phyloP scores from a whole-genome alignment of 2,329 filamentous ascomycete genomes.

The Penicillium sp. region DNA sequence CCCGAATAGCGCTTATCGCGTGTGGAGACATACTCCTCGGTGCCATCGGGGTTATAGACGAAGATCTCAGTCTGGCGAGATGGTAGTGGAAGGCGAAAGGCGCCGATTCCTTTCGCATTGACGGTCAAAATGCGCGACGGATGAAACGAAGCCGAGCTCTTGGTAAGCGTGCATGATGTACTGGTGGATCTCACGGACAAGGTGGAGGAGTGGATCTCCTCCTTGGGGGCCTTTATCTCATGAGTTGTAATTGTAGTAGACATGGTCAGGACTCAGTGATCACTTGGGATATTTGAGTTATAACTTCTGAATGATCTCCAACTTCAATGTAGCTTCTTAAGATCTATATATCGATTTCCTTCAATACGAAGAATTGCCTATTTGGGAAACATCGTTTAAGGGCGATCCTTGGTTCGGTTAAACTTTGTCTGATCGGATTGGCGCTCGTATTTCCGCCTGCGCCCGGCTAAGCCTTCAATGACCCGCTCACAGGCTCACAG shows the following conservation, averaged over 20 bases:
- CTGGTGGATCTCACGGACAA: slow-evolving; percentile 11
- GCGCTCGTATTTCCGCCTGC: background rate
- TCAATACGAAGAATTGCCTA: slow-evolving; percentile 23
- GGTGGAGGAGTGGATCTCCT: slow-evolving; percentile 10
- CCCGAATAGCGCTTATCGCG: slow-evolving; percentile 50
- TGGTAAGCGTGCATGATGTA: slow-evolving; percentile 9
- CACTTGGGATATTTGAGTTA: background rate
- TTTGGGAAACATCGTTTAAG: slow-evolving; percentile 2
- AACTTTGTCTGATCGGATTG: background rate
- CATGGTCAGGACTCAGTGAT: too few species aligned
- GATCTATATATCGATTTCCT: background rate
- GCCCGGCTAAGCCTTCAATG: background rate
- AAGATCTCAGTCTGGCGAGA: slow-evolving; percentile 37
- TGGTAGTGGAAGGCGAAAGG: slow-evolving; percentile 36
- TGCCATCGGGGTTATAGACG: slow-evolving; percentile 36
- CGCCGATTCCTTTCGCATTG: slow-evolving; percentile 28
- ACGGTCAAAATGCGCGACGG: slow-evolving; percentile 19
- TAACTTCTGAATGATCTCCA: background rate
- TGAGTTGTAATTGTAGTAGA: slow-evolving; percentile 8
- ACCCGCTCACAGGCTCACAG: background rate
- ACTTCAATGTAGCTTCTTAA: background rate
- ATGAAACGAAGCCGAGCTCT: slow-evolving; percentile 9
- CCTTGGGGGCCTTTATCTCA: background rate
- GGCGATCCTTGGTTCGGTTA: background rate
- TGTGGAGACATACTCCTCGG: slow-evolving; percentile 51